Evolutionary conservation across 192 early-diverging fungal species (phyloP), one percentile per base, ranked within the genome.

Genomic region (Rhizoclosmatium sp.): DNA sequence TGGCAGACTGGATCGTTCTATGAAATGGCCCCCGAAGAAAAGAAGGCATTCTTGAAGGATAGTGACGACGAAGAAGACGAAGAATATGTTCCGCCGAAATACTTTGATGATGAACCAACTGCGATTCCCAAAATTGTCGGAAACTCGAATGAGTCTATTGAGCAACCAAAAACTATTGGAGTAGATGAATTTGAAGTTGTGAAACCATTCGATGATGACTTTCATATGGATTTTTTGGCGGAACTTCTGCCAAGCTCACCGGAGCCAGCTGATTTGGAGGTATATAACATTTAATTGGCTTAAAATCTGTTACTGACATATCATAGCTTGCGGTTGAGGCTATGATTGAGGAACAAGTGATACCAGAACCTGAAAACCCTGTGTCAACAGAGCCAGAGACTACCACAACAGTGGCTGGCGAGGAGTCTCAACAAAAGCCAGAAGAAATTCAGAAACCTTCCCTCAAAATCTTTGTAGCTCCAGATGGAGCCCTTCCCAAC

Each of bases 401-500:
- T 56, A 9, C 54, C 54, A 56, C 54, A 56, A 56, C 54, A 56
- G 10, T n/a, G 9, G 19, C 54, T n/a, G 31, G 31, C 31, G 31
- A 31, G 31, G 31, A 31, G 31, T 0, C 31, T 31, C 31, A 31
- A 31, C 31, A 31, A 31, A 31, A 31, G 31, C 31, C 31, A 31
- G 31, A 31, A 31, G 31, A 31, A 31, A 31, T 31, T 31, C 31
- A 31, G 31, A 31, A 31, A 31, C 31, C 31, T 31, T 31, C 31
- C 31, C 31, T 31, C 31, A 31, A 31, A 19, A 45, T 82, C 7
- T 16, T n/a, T 14, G 59, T 84, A 69, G 87, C 87, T 45, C 87
- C 87, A 12, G 87, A 89, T 64, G 87, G 87, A 4, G 41, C 60
- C 1, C 44, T 89, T 21, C 87, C 87, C 5, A 88, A 88, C 80